Evolutionary conservation across 495 filamentous ascomycete species (phyloP).

Genomic region (Aspergillus bertholletiae): DNA sequence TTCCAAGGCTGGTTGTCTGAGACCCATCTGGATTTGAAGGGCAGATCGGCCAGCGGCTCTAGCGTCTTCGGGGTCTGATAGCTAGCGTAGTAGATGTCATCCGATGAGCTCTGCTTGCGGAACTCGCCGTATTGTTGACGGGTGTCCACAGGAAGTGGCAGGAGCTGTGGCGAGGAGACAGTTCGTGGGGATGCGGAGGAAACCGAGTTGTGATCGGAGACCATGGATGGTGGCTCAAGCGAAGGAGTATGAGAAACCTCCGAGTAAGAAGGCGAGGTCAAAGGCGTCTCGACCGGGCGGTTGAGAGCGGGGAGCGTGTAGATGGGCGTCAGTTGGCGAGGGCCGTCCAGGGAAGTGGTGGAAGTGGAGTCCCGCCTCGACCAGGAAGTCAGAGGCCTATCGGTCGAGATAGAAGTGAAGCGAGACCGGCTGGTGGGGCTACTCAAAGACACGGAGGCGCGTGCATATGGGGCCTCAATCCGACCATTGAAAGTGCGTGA

Average conservation of each 20-base stretch:
- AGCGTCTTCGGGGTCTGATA: slow-evolving; percentile 21
- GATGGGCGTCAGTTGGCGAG: slow-evolving; percentile 43
- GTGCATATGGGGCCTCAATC: slow-evolving; percentile 39
- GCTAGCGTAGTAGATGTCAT: slow-evolving; percentile 24
- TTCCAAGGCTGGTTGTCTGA: slow-evolving; percentile 33
- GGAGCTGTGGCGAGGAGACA: slow-evolving; percentile 38
- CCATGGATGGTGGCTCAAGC: slow-evolving; percentile 64
- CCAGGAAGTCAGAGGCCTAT: slow-evolving; percentile 29
- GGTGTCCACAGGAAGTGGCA: slow-evolving; percentile 35
- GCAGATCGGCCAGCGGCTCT: slow-evolving; percentile 29
- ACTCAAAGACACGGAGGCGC: slow-evolving; percentile 27
- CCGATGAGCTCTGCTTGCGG: slow-evolving; percentile 26
- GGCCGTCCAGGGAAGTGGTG: slow-evolving; percentile 25
- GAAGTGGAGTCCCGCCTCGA: slow-evolving; percentile 29
- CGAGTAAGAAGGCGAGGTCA: slow-evolving; percentile 67
- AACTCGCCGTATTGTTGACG: slow-evolving; percentile 31
- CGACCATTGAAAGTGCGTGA: slow-evolving; percentile 40
- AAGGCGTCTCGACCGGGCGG: slow-evolving; percentile 54
- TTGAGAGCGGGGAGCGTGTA: slow-evolving; percentile 43
- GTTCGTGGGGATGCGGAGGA: slow-evolving; percentile 54
- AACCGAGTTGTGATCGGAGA: slow-evolving; percentile 67
- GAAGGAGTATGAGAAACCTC: slow-evolving; percentile 58
- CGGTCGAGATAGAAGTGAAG: slow-evolving; percentile 24
- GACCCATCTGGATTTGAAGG: slow-evolving; percentile 32
- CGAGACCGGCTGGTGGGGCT: slow-evolving; percentile 31